These are phyloP conservation scores for Strobilomyces echinocephalus DNA, from an alignment of 768 basidiomycete species.

Conservation along the genomic window DNA sequence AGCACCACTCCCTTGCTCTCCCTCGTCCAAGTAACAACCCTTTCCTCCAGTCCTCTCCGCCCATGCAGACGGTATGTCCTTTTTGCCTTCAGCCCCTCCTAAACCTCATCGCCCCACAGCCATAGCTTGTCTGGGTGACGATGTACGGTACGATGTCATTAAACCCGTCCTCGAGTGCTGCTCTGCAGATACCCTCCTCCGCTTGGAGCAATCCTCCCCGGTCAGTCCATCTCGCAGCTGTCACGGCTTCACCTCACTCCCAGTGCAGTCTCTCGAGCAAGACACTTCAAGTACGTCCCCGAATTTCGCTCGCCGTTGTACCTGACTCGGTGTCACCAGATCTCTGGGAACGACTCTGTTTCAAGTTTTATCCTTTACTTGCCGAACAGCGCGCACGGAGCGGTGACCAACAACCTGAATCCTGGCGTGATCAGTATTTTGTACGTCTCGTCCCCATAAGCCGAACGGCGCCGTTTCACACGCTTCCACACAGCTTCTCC, in stretches of 20 bases:
- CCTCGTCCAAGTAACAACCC: constrained; percentile 4
- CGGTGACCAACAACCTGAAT: constrained; percentile 44
- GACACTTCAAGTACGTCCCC: constrained; percentile 49
- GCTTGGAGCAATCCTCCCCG: constrained; percentile 66
- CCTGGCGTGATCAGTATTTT: constrained; percentile 68
- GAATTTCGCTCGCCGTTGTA: not conserved
- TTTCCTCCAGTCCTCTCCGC: constrained; percentile 46
- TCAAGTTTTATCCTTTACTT: constrained; percentile 52
- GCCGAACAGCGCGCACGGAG: constrained; percentile 43
- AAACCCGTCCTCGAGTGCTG: constrained; percentile 74
- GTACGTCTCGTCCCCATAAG: constrained; percentile 38
- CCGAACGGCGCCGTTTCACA: constrained; percentile 2
- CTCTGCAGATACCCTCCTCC: constrained; percentile 61
- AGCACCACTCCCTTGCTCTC: constrained; percentile 18
- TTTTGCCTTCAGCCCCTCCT: not conserved
- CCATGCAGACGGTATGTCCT: constrained; percentile 56
- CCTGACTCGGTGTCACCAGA: constrained; percentile 36
- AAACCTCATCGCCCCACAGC: constrained; percentile 35
- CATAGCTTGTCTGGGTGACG: constrained; percentile 58
- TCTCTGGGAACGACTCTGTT: constrained; percentile 64
- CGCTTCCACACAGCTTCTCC: constrained; percentile 41
- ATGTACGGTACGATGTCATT: constrained; percentile 57
- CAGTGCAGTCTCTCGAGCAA: constrained; percentile 45
- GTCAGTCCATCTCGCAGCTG: constrained; percentile 39
- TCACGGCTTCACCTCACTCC: constrained; percentile 13